Evolutionary conservation across 202 grass and related monocot species (phyloP).

Genomic region (Setaria italica): DNA sequence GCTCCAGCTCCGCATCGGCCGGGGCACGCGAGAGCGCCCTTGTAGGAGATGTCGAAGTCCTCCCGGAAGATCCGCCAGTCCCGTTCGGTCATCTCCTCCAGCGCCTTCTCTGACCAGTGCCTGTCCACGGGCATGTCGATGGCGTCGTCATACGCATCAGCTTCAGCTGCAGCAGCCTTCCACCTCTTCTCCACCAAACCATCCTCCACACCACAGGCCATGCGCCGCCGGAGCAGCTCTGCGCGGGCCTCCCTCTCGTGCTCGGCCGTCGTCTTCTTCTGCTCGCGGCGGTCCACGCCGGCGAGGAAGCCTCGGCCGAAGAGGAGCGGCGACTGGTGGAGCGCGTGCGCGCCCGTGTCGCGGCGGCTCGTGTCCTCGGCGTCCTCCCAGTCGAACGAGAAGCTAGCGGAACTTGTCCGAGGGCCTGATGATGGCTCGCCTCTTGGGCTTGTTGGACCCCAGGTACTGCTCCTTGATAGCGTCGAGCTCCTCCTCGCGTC

Average conservation of each 20-base stretch:
- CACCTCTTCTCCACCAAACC: conserved; percentile 54
- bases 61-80: conserved; percentile 93
- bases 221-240: conserved; percentile 5
- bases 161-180: conserved; percentile 64
- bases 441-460: conserved; percentile 89
- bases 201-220: conserved; percentile 66
- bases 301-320: conserved; percentile 87
- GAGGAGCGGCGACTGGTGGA: conserved; percentile 67
- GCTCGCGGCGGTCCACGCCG: conserved; percentile 80
- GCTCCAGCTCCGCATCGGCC: conserved; percentile 76
- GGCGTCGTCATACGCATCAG: conserved; percentile 65
- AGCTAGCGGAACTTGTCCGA: conserved; percentile 80
- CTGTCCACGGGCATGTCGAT: conserved; percentile 90
- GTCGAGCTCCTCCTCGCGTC: conserved; percentile 74
- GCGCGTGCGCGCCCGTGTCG: conserved; percentile 69
- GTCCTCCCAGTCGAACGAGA: conserved; percentile 96
- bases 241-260: no score
- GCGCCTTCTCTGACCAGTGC: conserved; percentile 85
- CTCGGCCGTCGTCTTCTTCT: conserved; percentile 73
- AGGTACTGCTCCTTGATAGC: conserved; percentile 86
- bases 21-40: conserved; percentile 83
- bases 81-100: conserved; percentile 82
- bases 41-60: conserved; percentile 94
- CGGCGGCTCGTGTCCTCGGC: conserved; percentile 86
- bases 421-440: conserved; percentile 79